Evolutionary conservation across 2,329 filamentous ascomycete genomes (phyloP).

Genomic region (Sarocladium brachiariae): DNA sequence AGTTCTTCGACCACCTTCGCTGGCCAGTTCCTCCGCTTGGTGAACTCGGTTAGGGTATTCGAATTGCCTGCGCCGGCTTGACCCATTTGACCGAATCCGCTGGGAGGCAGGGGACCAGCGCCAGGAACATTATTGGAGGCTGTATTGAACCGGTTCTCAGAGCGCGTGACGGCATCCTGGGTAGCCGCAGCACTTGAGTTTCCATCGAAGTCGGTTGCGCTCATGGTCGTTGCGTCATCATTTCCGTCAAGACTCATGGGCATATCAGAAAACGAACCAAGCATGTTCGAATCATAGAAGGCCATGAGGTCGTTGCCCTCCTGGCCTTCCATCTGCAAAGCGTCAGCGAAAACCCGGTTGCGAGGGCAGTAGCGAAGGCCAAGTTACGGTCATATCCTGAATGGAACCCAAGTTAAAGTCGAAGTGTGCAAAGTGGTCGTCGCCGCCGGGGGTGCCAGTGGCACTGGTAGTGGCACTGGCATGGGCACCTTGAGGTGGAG

Average conservation of each 20-base stretch:
- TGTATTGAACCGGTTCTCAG: slow-evolving; percentile 28
- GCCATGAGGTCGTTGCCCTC: slow-evolving; percentile 35
- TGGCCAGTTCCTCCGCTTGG: slow-evolving; percentile 68
- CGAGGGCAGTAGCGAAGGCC: neutral
- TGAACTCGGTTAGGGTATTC: slow-evolving; percentile 50
- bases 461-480: neutral
- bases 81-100: slow-evolving; percentile 26
- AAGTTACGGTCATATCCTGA: slow-evolving; percentile 18
- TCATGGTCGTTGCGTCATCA: slow-evolving; percentile 20
- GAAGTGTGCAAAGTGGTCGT: slow-evolving; percentile 23
- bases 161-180: slow-evolving; percentile 23
- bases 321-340: slow-evolving; percentile 17
- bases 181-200: slow-evolving; percentile 16
- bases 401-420: slow-evolving; percentile 20
- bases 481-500: slow-evolving; percentile 20
- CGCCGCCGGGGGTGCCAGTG: slow-evolving; percentile 15
- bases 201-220: slow-evolving; percentile 9
- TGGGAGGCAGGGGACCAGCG: slow-evolving; percentile 34
- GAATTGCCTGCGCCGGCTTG: slow-evolving; percentile 21
- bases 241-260: slow-evolving; percentile 36
- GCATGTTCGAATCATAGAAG: slow-evolving; percentile 35
- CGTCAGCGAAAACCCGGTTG: slow-evolving; percentile 1
- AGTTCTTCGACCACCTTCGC: slow-evolving; percentile 85
- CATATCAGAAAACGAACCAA: slow-evolving; percentile 31
- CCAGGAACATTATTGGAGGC: slow-evolving; percentile 32